Base-by-base conservation (phyloP, 2,329 filamentous ascomycete species). In the Scytalidium lignicola region DNA sequence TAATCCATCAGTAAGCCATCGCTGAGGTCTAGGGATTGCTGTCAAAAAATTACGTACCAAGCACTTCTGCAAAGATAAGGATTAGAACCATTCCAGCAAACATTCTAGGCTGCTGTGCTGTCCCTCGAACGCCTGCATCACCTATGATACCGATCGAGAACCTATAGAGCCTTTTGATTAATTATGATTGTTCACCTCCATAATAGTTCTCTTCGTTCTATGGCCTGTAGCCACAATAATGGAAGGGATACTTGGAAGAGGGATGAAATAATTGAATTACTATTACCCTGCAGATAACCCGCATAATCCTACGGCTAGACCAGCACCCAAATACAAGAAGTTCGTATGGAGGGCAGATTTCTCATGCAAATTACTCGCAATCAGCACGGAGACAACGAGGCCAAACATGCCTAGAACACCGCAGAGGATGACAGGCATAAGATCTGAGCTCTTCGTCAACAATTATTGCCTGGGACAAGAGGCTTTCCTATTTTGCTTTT, bases 391-490 rank as follows among this genome's bases (percentile, higher is more conserved):
- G 55, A 91, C 86, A 73, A 92, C 88, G 59, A 92, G 81, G 64
- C 88, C 88, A 75, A 92, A 97, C 73, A 97, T 97, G 85, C 89
- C 91, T 73, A 99, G 96, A 74, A 97, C 96, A 95, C 92, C 93
- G 77, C 93, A 91, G 90, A 99, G 96, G 83, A 99, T 95, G 74
- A 96, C 91, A 70, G 92, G 92, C 62, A 97, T 91, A 71, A 97
- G 95, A 80, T 96, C 92, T 96, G 61, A 18, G 20, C 12, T n/a
- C 6, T 8, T 37, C 5, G 15, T 37, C 32, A 37, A n/a, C 32
- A n/a, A 37, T 37, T 37, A 8, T 37, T 37, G 7, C 32, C 15
- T 37, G 5, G 7, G 22, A 5, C 41, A 15, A 17, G 10, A 43
- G 3, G 5, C 10, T 18, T 12, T 21, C 22, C 41, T n/a, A 12